Conservation (phyloP, 805 yeast genomes). For the Myxozyma geophila region DNA sequence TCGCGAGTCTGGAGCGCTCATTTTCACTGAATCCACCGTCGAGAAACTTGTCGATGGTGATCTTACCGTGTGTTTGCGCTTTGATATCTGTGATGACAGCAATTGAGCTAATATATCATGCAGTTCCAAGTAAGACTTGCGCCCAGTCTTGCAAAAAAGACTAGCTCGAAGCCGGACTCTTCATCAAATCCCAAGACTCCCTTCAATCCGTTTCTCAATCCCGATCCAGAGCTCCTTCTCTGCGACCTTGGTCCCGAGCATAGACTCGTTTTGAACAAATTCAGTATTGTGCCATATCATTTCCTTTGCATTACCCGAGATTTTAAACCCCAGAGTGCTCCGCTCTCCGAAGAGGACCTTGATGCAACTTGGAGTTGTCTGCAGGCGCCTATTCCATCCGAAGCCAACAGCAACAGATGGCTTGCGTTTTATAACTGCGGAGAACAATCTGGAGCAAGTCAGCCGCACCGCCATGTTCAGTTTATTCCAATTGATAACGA, state of each 20-base stretch:
- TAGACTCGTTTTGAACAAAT: conserved; percentile 79
- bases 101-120: conserved; percentile 26
- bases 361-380: conserved; percentile 61
- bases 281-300: conserved; percentile 80
- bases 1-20: conserved; percentile 50
- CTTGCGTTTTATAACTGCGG: conserved; percentile 91
- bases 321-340: conserved; percentile 71
- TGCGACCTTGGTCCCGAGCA: conserved; percentile 57
- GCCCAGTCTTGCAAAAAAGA: conserved; percentile 47
- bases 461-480: conserved; percentile 91
- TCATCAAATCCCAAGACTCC: too few relatives aligned
- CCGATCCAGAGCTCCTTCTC: conserved; percentile 73
- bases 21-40: conserved; percentile 57
- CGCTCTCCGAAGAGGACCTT: conserved; percentile 74
- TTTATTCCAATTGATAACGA: conserved; percentile 70
- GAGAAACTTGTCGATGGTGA: conserved; percentile 45
- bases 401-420: conserved; percentile 54
- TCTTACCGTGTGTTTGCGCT: conserved; percentile 22
- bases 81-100: conserved; percentile 6
- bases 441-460: conserved; percentile 88
- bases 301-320: conserved; percentile 76
- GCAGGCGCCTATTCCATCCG: conserved; percentile 39
- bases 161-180: conserved; percentile 32
- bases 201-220: conserved; percentile 72
- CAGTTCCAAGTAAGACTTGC: conserved; percentile 46